Evolutionary conservation across 441 rosid genomes (phyloP).

Genomic region (Pelargonium fulgidum): DNA sequence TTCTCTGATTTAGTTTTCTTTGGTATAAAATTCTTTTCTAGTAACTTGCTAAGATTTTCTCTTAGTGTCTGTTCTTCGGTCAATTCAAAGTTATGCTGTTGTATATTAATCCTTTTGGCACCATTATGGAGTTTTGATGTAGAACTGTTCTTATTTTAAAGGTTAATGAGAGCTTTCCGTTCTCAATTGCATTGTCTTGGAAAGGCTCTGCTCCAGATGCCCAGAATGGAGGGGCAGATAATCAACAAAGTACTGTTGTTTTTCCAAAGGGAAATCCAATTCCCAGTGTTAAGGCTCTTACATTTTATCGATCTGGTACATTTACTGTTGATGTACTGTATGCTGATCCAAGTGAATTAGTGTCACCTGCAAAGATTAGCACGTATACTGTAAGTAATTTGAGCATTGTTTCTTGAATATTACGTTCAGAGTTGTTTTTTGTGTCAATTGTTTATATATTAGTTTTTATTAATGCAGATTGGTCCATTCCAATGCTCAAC

Average conservation of each 20-base stretch:
- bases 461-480: constrained; percentile 42
- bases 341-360: constrained; percentile 51
- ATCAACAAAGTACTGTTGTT: constrained; percentile 66
- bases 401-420: background rate
- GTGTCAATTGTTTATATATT: constrained; percentile 3
- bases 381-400: constrained; percentile 49
- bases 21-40: background rate
- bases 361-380: constrained; percentile 62
- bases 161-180: constrained; percentile 94
- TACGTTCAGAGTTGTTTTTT: background rate
- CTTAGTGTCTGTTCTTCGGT: background rate
- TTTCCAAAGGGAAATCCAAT: constrained; percentile 83
- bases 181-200: constrained; percentile 68
- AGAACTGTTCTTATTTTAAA: constrained; percentile 19
- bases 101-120: background rate
- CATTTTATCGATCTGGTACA: constrained; percentile 70
- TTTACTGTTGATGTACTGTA: constrained; percentile 77
- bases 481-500: constrained; percentile 85
- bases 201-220: constrained; percentile 61
- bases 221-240: constrained; percentile 57
- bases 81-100: background rate
- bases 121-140: background rate
- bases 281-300: constrained; percentile 80
- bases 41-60: background rate
- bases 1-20: background rate